A percentile compares a stretch with the other conserved stretches of the same genome.
These are phyloP conservation scores for Physaria fendleri DNA, from an alignment of 345 rosid genomes.

Conservation along the genomic window DNA sequence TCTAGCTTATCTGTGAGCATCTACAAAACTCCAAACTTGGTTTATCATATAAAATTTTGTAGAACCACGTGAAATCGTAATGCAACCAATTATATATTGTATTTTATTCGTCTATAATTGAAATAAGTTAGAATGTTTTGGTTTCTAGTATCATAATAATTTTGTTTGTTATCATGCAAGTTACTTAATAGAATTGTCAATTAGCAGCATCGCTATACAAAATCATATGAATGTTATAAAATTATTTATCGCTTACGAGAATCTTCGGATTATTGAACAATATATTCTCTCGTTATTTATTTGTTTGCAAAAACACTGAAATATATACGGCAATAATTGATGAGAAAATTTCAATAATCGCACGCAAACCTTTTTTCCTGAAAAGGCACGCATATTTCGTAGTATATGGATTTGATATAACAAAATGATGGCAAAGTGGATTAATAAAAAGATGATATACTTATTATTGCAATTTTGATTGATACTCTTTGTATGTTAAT, in stretches of 20 bases:
- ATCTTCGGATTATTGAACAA: neutral
- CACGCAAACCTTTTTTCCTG: too few species aligned
- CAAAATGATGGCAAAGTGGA: too few species aligned
- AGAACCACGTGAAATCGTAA: constrained; percentile 9
- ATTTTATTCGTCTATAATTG: neutral
- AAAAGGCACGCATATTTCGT: too few species aligned
- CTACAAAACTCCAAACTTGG: constrained; percentile 7
- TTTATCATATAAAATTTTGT: neutral
- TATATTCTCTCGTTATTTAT: too few species aligned
- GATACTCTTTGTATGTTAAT: too few species aligned
- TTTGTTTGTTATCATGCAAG: neutral
- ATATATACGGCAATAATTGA: too few species aligned
- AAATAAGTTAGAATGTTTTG: neutral
- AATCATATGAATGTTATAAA: neutral
- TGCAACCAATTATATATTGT: constrained; percentile 4
- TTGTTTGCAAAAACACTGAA: too few species aligned
- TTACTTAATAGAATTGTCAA: neutral
- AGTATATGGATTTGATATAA: too few species aligned
- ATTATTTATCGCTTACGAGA: neutral
- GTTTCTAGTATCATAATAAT: neutral
- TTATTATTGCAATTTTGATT: too few species aligned
- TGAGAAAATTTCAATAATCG: too few species aligned
- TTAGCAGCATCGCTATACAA: neutral
- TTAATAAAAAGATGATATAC: too few species aligned
- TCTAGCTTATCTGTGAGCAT: constrained; percentile 1